A percentile compares a stretch with the other conserved stretches of the same genome.
phyloP scores from a whole-genome alignment of 2,329 filamentous ascomycete species.

The Fusarium buharicum region DNA sequence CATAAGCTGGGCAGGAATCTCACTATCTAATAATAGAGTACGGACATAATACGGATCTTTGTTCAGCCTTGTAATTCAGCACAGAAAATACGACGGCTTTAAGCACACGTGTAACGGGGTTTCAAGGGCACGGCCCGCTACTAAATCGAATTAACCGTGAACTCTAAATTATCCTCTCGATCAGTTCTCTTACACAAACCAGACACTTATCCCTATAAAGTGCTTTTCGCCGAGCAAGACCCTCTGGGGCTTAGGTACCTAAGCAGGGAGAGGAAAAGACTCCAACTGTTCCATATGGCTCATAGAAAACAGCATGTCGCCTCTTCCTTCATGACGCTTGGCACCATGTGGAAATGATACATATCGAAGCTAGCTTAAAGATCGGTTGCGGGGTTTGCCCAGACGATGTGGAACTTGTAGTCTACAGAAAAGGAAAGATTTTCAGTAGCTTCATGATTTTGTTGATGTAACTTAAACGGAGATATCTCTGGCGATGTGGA shows the following conservation, averaged over 20 bases:
- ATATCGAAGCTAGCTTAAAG: conserved; percentile 20
- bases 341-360: conserved; percentile 7
- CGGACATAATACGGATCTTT: conserved; percentile 6
- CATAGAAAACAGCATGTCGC: conserved; percentile 15
- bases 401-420: conserved; percentile 30
- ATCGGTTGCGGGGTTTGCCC: conserved; percentile 27
- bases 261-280: conserved; percentile 8
- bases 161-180: conserved; percentile 8
- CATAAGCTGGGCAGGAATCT: too few relatives aligned
- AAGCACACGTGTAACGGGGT: not conserved
- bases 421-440: conserved; percentile 23
- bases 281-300: conserved; percentile 17
- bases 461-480: conserved; percentile 13
- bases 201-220: not conserved
- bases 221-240: too few relatives aligned
- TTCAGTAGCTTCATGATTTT: conserved; percentile 6
- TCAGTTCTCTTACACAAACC: not conserved
- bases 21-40: conserved; percentile 5
- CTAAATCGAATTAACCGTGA: conserved; percentile 1
- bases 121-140: conserved; percentile 14
- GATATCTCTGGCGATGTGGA: conserved; percentile 7
- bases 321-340: conserved; percentile 23
- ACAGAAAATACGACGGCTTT: conserved; percentile 14
- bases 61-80: not conserved
- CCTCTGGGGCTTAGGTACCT: not conserved